A percentile compares a stretch with the other conserved stretches of the same genome.
phyloP scores from a whole-genome alignment of 1,139 yeast genomes.

The Debaryomyces nepalensis region DNA sequence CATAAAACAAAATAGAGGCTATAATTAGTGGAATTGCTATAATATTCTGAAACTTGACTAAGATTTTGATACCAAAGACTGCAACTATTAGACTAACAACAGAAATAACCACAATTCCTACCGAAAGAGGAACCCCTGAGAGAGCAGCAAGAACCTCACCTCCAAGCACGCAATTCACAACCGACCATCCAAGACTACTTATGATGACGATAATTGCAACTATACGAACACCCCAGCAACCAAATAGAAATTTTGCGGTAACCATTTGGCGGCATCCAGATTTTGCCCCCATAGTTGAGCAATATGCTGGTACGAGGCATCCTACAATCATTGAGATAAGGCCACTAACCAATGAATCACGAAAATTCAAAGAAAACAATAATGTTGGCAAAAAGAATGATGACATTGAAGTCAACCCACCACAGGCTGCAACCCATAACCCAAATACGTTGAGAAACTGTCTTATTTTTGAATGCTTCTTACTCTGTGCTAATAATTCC shows the following conservation, averaged over 20 bases:
- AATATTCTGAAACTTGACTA: constrained; percentile 27
- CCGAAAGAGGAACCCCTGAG: constrained; percentile 29
- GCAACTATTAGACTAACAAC: constrained; percentile 36
- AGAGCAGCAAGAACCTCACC: constrained; percentile 40
- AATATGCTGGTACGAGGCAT: constrained; percentile 44
- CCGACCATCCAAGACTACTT: constrained; percentile 49
- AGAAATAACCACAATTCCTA: constrained; percentile 38
- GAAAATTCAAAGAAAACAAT: constrained; percentile 33
- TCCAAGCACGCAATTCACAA: constrained; percentile 45
- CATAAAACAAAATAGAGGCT: constrained; percentile 28
- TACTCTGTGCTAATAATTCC: constrained; percentile 16
- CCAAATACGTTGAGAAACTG: constrained; percentile 28
- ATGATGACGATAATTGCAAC: constrained; percentile 39
- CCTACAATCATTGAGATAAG: constrained; percentile 38
- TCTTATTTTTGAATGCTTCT: constrained; percentile 15
- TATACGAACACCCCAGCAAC: constrained; percentile 43
- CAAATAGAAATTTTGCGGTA: constrained; percentile 44
- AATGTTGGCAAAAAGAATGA: constrained; percentile 42
- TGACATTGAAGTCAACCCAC: constrained; percentile 46
- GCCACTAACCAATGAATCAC: constrained; percentile 37
- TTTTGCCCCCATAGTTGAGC: constrained; percentile 45
- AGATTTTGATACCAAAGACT: constrained; percentile 38
- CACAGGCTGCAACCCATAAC: constrained; percentile 46
- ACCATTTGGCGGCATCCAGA: constrained; percentile 51
- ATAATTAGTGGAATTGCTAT: constrained; percentile 28